phyloP scores from a whole-genome alignment of 2,329 filamentous ascomycete genomes.

The Aspergillus brunneoviolaceus region DNA sequence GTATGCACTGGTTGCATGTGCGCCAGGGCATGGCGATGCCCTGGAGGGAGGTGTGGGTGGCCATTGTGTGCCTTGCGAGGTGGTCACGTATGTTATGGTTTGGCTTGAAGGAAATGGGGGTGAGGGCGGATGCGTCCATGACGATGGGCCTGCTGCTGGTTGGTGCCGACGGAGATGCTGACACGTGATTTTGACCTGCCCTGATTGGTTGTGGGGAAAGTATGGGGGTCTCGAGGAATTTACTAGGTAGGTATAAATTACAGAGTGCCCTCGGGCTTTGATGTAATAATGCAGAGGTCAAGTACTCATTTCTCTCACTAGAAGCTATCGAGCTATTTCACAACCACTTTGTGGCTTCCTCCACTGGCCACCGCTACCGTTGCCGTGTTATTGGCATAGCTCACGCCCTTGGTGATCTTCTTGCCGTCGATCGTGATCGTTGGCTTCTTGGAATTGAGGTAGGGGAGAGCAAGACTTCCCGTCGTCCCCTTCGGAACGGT shows the following conservation, averaged over 20 bases:
- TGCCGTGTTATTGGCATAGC: constrained; percentile 21
- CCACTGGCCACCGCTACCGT: constrained; percentile 22
- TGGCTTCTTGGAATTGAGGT: constrained; percentile 22
- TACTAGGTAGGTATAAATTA: not conserved
- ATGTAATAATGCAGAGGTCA: not conserved
- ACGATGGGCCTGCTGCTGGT: constrained; percentile 1
- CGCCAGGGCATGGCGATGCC: constrained; percentile 23
- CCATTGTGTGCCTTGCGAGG: constrained; percentile 12
- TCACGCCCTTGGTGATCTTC: constrained; percentile 17
- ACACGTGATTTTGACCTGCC: constrained; percentile 12
- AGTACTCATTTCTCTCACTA: not conserved
- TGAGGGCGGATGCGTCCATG: not conserved
- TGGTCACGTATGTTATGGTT: not conserved
- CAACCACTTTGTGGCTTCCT: constrained; percentile 25
- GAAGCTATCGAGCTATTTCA: constrained; percentile 4
- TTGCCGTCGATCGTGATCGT: constrained; percentile 26
- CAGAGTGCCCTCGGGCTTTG: not conserved
- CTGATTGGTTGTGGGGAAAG: constrained; percentile 6
- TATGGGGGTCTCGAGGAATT: not conserved
- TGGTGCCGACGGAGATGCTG: not conserved
- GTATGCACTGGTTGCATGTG: constrained; percentile 28
- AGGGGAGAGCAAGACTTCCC: constrained; percentile 27
- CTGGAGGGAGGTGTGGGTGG: constrained; percentile 12
- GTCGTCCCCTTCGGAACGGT: constrained; percentile 23
- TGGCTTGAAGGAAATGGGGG: not conserved